These are phyloP conservation scores for Debaryomyces prosopidis DNA, from an alignment of 805 yeast species.

Conservation along the genomic window DNA sequence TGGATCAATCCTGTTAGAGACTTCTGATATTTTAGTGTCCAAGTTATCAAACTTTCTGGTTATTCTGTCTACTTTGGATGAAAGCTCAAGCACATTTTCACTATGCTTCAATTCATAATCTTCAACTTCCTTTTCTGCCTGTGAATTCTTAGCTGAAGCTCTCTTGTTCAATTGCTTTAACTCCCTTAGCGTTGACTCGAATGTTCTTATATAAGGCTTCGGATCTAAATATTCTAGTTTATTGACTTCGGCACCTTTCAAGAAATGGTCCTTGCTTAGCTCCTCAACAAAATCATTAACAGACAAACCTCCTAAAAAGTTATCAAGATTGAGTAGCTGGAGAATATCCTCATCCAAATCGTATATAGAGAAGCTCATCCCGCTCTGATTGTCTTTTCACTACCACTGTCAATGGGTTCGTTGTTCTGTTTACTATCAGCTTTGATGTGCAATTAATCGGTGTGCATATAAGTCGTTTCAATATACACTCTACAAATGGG, in stretches of 20 bases:
- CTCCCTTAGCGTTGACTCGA: slow-evolving; percentile 80
- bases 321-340: slow-evolving; percentile 55
- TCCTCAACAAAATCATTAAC: slow-evolving; percentile 81
- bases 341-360: slow-evolving; percentile 66
- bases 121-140: slow-evolving; percentile 58
- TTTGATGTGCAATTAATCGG: neutral
- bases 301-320: slow-evolving; percentile 66
- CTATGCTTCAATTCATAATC: slow-evolving; percentile 67
- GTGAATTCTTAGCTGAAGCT: slow-evolving; percentile 49
- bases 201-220: slow-evolving; percentile 90
- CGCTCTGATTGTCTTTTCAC: neutral
- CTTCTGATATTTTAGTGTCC: slow-evolving; percentile 54
- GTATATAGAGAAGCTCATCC: slow-evolving; percentile 50
- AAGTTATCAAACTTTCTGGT: slow-evolving; percentile 49
- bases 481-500: no score
- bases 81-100: slow-evolving; percentile 58
- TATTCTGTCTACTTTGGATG: slow-evolving; percentile 46
- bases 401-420: neutral
- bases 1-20: slow-evolving; percentile 63
- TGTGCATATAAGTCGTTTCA: neutral
- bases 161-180: slow-evolving; percentile 61
- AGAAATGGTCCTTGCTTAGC: slow-evolving; percentile 65
- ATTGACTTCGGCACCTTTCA: slow-evolving; percentile 51
- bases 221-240: slow-evolving; percentile 72
- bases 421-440: neutral